Evolutionary conservation across 1,139 yeast genomes (phyloP).

Genomic region (Nakaseomyces glabratus): DNA sequence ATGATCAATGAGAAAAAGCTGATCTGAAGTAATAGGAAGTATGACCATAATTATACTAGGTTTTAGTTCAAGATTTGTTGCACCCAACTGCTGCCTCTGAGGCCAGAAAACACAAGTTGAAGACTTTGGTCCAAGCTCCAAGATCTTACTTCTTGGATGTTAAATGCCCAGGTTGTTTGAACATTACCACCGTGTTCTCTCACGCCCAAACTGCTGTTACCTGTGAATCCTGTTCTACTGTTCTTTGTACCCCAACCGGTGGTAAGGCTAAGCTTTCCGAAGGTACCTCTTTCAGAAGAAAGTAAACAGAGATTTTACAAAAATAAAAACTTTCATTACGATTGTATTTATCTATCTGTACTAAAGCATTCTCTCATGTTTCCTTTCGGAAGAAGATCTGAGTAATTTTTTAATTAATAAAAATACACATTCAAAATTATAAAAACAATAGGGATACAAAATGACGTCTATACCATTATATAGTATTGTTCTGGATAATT

Average conservation of each 20-base stretch:
- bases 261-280: slow-evolving; percentile 99
- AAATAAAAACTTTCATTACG: too few relatives aligned
- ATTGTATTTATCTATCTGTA: slow-evolving; percentile 7
- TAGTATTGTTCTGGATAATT: too few relatives aligned
- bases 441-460: too few relatives aligned
- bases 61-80: slow-evolving; percentile 94
- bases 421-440: too few relatives aligned
- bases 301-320: too few relatives aligned
- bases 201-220: slow-evolving; percentile 99
- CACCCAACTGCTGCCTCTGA: slow-evolving; percentile 97
- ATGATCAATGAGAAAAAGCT: too few relatives aligned
- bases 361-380: slow-evolving; percentile 6
- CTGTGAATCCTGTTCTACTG: slow-evolving; percentile 97
- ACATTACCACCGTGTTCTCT: slow-evolving; percentile 98
- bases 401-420: too few relatives aligned
- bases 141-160: slow-evolving; percentile 99
- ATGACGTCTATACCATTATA: too few relatives aligned
- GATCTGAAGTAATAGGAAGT: too few relatives aligned
- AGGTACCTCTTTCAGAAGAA: slow-evolving; percentile 99
- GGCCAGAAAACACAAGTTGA: slow-evolving; percentile 94
- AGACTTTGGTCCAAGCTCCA: slow-evolving; percentile 95
- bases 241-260: slow-evolving; percentile 98
- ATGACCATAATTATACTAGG: slow-evolving; percentile 35
- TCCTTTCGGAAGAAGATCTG: too few relatives aligned
- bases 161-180: slow-evolving; percentile 98